A percentile compares a stretch with the other conserved stretches of the same genome.
These are phyloP conservation scores for Coelastrella sp. DNA, from an alignment of 139 green algal species.

Conservation along the genomic window DNA sequence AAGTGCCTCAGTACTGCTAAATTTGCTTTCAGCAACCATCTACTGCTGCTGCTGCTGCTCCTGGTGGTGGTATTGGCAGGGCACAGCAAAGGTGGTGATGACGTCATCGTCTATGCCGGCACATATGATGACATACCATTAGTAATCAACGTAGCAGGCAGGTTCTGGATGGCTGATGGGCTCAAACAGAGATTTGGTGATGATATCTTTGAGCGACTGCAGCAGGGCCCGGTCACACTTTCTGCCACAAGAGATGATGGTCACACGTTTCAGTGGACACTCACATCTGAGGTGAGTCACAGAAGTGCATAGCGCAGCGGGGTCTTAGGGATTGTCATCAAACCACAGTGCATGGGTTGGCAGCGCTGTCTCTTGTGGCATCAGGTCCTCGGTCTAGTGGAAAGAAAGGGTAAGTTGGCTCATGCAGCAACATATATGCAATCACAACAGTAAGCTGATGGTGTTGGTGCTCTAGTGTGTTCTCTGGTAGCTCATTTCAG, in stretches of 20 bases:
- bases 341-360: background rate
- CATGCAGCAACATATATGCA: too few species aligned
- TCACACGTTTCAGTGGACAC: conserved; percentile 34
- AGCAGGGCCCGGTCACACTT: conserved; percentile 46
- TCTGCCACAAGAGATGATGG: conserved; percentile 35
- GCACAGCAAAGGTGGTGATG: conserved; percentile 74
- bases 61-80: conserved; percentile 46
- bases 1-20: background rate
- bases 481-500: too few species aligned
- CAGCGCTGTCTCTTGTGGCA: too few species aligned
- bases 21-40: background rate
- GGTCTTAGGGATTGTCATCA: background rate
- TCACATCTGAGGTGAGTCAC: conserved; percentile 56
- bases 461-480: too few species aligned
- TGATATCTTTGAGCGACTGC: conserved; percentile 61
- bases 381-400: too few species aligned
- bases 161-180: conserved; percentile 61
- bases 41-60: background rate
- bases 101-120: conserved; percentile 70
- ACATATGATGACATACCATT: conserved; percentile 71
- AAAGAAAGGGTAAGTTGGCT: too few species aligned
- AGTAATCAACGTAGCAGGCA: conserved; percentile 72
- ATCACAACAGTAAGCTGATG: too few species aligned
- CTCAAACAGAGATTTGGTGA: conserved; percentile 65
- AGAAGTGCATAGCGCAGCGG: background rate